Evolutionary conservation across 163 green algal species (phyloP).

Genomic region (Scenedesmus sp.): DNA sequence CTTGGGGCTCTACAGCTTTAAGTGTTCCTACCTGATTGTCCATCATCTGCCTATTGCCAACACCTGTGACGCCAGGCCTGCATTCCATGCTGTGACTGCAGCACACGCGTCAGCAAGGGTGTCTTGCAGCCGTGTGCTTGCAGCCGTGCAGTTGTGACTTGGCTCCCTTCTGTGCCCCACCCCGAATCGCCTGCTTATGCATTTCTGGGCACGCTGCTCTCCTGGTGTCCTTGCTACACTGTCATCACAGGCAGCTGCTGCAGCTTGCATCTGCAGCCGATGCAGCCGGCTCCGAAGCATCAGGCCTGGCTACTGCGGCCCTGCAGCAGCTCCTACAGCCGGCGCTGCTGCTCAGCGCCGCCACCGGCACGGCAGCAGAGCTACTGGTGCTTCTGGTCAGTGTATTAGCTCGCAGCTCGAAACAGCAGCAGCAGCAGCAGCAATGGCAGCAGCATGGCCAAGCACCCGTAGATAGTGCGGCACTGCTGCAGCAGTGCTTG

Average conservation of each 20-base stretch:
- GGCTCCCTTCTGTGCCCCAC: no score
- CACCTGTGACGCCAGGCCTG: no score
- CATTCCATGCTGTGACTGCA: no score
- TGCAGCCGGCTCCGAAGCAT: neutral
- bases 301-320: neutral
- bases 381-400: neutral
- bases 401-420: neutral
- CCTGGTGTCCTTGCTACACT: neutral
- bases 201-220: no score
- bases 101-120: no score
- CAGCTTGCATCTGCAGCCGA: conserved; percentile 17
- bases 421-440: conserved; percentile 3
- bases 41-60: no score
- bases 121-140: no score
- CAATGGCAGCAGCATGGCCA: neutral
- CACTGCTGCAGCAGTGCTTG: conserved; percentile 29
- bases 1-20: no score
- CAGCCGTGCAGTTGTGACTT: no score
- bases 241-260: neutral
- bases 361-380: conserved; percentile 7
- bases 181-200: no score
- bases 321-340: conserved; percentile 34
- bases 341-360: neutral
- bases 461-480: neutral
- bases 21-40: no score